Evolutionary conservation across 208 protist species (phyloP).

Genomic region (Acanthamoeba sp.): DNA sequence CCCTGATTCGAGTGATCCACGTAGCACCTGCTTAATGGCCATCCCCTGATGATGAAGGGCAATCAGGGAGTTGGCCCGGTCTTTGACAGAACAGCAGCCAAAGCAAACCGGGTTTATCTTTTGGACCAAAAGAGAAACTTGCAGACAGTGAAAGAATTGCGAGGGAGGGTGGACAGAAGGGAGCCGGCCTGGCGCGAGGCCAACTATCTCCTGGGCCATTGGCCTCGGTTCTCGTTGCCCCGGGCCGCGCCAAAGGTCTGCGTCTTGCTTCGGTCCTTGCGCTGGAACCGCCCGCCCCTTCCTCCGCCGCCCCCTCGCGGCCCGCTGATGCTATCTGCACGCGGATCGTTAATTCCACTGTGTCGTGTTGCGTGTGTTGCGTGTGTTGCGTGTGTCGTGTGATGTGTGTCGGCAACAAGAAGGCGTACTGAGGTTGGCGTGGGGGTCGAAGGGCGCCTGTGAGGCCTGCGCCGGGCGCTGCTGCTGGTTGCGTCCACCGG

Average conservation of each 20-base stretch:
- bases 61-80: too few species aligned
- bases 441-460: slow-evolving; percentile 16
- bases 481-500: background rate
- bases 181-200: background rate
- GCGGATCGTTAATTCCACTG: background rate
- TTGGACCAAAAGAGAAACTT: too few species aligned
- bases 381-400: background rate
- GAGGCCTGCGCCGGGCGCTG: background rate
- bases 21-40: too few species aligned
- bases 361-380: background rate
- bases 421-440: background rate
- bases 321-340: background rate
- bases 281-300: background rate
- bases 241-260: slow-evolving; percentile 51
- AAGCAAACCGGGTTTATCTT: too few species aligned
- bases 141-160: too few species aligned
- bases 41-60: too few species aligned
- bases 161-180: too few species aligned
- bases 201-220: slow-evolving; percentile 26
- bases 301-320: background rate
- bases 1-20: too few species aligned
- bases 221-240: slow-evolving; percentile 13
- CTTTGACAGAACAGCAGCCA: too few species aligned
- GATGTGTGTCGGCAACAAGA: too few species aligned
- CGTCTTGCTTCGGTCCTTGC: slow-evolving; percentile 46